These are phyloP conservation scores for Blastobotrys ciferrii DNA, from an alignment of 1,139 yeast species.

Conservation along the genomic window DNA sequence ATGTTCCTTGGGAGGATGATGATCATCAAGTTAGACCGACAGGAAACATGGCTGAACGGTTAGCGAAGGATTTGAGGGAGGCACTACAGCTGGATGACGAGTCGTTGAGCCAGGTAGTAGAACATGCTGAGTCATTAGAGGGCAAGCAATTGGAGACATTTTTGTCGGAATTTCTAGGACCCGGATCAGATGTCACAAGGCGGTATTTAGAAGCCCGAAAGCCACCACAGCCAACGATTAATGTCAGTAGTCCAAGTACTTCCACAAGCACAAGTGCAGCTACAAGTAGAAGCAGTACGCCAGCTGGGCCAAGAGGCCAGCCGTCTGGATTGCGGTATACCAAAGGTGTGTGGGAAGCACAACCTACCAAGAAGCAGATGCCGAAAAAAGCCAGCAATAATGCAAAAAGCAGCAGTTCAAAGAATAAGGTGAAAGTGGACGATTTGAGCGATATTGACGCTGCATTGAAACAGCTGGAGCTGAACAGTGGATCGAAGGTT, in stretches of 20 bases:
- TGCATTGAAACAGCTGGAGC: slow-evolving; percentile 33
- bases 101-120: slow-evolving; percentile 14
- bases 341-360: slow-evolving; percentile 24
- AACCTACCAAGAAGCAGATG: slow-evolving; percentile 15
- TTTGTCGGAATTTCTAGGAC: slow-evolving; percentile 15
- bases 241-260: neutral
- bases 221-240: slow-evolving; percentile 6
- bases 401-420: slow-evolving; percentile 6
- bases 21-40: too few species aligned
- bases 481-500: slow-evolving; percentile 29
- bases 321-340: slow-evolving; percentile 15
- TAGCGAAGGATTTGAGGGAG: slow-evolving; percentile 5
- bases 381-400: slow-evolving; percentile 13
- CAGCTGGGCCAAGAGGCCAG: neutral
- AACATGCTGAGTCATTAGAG: slow-evolving; percentile 13
- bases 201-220: slow-evolving; percentile 11
- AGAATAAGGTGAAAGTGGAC: slow-evolving; percentile 32
- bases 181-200: slow-evolving; percentile 9
- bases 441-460: slow-evolving; percentile 36
- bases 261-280: neutral
- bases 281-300: slow-evolving; percentile 5
- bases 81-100: slow-evolving; percentile 16
- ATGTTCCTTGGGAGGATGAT: neutral
- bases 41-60: slow-evolving; percentile 3
- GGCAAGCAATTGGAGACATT: slow-evolving; percentile 12